Conservation (phyloP, 2,329 filamentous ascomycete genomes). For the Neofusicoccum parvum region DNA sequence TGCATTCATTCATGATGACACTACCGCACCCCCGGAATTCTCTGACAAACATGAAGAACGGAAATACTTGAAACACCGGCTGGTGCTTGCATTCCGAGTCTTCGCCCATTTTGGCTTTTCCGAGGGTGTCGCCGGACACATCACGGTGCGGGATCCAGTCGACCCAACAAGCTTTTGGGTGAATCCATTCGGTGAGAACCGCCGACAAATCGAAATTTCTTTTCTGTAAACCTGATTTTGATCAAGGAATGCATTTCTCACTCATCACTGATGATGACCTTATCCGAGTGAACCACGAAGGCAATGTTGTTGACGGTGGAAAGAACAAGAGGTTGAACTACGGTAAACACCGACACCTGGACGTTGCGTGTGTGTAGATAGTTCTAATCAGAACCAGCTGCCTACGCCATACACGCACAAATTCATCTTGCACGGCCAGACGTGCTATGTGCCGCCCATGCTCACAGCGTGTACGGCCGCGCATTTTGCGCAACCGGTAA, state of each 20-base stretch:
- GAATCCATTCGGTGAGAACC: constrained; percentile 60
- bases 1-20: neutral
- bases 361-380: constrained; percentile 46
- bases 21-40: constrained; percentile 33
- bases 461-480: constrained; percentile 60
- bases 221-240: constrained; percentile 54
- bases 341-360: constrained; percentile 64
- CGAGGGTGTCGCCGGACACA: constrained; percentile 61
- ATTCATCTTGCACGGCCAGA: constrained; percentile 62
- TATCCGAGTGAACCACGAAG: constrained; percentile 61
- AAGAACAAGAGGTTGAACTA: constrained; percentile 48
- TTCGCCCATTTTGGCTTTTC: constrained; percentile 44
- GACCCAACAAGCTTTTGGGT: constrained; percentile 66
- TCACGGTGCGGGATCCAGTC: constrained; percentile 63
- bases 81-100: constrained; percentile 41
- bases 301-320: constrained; percentile 63
- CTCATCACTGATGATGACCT: constrained; percentile 60
- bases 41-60: constrained; percentile 41
- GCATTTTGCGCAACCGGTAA: constrained; percentile 63
- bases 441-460: constrained; percentile 60
- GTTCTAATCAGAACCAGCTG: constrained; percentile 44
- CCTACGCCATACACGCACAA: constrained; percentile 64
- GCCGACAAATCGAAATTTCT: constrained; percentile 53
- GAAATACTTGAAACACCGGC: constrained; percentile 39
- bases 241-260: constrained; percentile 68